These are phyloP conservation scores for Cladosporium phlei DNA, from an alignment of 2,329 filamentous ascomycete genomes.

Conservation along the genomic window DNA sequence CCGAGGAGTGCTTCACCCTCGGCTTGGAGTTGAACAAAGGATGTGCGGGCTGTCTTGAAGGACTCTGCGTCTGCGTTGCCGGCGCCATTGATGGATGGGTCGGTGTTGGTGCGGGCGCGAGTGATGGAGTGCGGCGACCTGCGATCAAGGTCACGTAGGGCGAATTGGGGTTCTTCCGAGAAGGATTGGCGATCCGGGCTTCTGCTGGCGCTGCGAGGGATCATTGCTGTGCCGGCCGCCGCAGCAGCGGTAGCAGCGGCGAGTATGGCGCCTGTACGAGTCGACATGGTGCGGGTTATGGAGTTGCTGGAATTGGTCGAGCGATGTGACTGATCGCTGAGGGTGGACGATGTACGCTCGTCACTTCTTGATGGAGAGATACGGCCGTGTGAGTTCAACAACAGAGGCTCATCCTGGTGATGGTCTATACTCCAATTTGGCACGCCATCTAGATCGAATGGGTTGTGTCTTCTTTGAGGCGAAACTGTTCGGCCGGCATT, in stretches of 20 bases:
- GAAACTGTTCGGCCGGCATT: slow-evolving; percentile 17
- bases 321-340: slow-evolving; percentile 49
- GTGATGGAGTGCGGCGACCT: slow-evolving; percentile 11
- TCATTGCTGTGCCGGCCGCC: slow-evolving; percentile 15
- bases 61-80: slow-evolving; percentile 40
- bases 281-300: slow-evolving; percentile 42
- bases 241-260: slow-evolving; percentile 28
- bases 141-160: slow-evolving; percentile 21
- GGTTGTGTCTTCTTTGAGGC: slow-evolving; percentile 16
- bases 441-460: slow-evolving; percentile 18
- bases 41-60: slow-evolving; percentile 48
- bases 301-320: slow-evolving; percentile 41
- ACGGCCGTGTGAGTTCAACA: slow-evolving; percentile 29
- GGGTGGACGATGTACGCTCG: slow-evolving; percentile 52
- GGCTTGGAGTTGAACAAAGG: slow-evolving; percentile 45
- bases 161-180: slow-evolving; percentile 34
- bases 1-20: slow-evolving; percentile 51
- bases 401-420: slow-evolving; percentile 14
- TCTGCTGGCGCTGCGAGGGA: slow-evolving; percentile 16
- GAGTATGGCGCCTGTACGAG: slow-evolving; percentile 39
- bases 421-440: slow-evolving; percentile 28
- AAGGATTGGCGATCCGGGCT: slow-evolving; percentile 28
- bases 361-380: slow-evolving; percentile 49
- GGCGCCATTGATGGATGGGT: background rate
- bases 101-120: slow-evolving; percentile 6